Percentiles rank a stretch among this genome's conserved stretches.
Evolutionary conservation across 176 grass and related monocot genomes (phyloP).

Genomic region (Luzula sylvatica): DNA sequence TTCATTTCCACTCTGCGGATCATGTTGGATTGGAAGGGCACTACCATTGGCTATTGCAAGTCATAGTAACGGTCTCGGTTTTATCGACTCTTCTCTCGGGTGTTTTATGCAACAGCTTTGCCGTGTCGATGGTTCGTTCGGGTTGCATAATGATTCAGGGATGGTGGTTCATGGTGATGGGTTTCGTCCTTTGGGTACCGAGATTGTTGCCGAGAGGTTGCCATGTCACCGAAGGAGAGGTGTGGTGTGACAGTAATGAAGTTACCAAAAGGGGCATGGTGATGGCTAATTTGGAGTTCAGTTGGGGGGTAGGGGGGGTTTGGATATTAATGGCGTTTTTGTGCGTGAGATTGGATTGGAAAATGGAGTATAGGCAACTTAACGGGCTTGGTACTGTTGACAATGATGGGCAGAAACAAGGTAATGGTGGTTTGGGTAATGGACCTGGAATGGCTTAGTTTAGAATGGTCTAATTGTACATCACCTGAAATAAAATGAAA

Average conservation of each 20-base stretch:
- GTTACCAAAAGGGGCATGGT: conserved; percentile 35
- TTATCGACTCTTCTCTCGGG: conserved; percentile 22
- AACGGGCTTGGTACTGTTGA: conserved; percentile 5
- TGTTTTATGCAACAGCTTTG: conserved; percentile 38
- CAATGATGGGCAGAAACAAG: conserved; percentile 32
- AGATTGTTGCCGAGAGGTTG: conserved; percentile 48
- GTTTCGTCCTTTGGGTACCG: conserved; percentile 61
- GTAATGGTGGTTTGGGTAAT: conserved; percentile 14
- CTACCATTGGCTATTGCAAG: conserved; percentile 87
- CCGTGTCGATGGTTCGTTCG: conserved; percentile 36
- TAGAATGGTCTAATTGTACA: too few relatives aligned
- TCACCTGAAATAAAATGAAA: too few relatives aligned
- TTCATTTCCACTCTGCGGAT: conserved; percentile 62
- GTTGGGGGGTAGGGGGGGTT: conserved; percentile 52
- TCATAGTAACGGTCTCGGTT: conserved; percentile 28
- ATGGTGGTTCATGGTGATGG: conserved; percentile 71
- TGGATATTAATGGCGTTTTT: conserved; percentile 43
- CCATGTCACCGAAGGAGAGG: conserved; percentile 8
- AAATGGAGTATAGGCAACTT: conserved; percentile 47
- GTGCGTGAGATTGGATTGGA: conserved; percentile 36
- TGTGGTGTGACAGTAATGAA: conserved; percentile 47
- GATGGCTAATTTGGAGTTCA: conserved; percentile 71
- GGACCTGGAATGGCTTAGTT: too few relatives aligned
- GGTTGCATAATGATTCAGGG: conserved; percentile 59
- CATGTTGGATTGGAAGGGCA: conserved; percentile 69